Conservation (phyloP, 2,329 filamentous ascomycete genomes). For the Zasmidium cellare region DNA sequence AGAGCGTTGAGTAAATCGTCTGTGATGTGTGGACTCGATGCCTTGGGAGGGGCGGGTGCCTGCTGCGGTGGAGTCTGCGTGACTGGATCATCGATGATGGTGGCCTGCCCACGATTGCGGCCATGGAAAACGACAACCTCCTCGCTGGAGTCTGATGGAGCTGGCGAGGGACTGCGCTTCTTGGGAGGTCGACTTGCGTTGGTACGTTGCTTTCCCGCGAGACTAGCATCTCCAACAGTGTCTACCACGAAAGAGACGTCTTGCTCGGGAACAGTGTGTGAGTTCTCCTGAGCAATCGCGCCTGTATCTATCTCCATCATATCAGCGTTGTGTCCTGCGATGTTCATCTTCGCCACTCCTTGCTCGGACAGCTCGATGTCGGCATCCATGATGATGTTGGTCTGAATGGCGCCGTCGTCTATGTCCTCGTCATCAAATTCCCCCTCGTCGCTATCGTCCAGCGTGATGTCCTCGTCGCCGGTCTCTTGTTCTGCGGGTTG, state of each 20-base stretch:
- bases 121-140: constrained; percentile 72
- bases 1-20: constrained; percentile 28
- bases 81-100: constrained; percentile 30
- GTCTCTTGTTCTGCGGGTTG: constrained; percentile 24
- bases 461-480: constrained; percentile 18
- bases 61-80: constrained; percentile 20
- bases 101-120: constrained; percentile 35
- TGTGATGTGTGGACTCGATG: constrained; percentile 20
- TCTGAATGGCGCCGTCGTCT: constrained; percentile 27
- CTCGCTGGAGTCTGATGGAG: constrained; percentile 63
- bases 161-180: constrained; percentile 43
- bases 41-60: constrained; percentile 48
- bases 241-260: constrained; percentile 33
- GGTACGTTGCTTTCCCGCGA: constrained; percentile 20
- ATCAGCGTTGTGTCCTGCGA: constrained; percentile 23
- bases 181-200: constrained; percentile 25
- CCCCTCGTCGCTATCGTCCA: constrained; percentile 20
- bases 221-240: constrained; percentile 31
- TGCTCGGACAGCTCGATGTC: constrained; percentile 33
- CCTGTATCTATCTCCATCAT: constrained; percentile 11
- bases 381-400: constrained; percentile 30
- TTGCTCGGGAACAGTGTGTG: constrained; percentile 4
- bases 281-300: not conserved
- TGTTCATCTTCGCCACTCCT: constrained; percentile 34
- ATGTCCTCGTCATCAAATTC: constrained; percentile 25